phyloP scores from a whole-genome alignment of 768 basidiomycete species.

The Artomyces pyxidatus region DNA sequence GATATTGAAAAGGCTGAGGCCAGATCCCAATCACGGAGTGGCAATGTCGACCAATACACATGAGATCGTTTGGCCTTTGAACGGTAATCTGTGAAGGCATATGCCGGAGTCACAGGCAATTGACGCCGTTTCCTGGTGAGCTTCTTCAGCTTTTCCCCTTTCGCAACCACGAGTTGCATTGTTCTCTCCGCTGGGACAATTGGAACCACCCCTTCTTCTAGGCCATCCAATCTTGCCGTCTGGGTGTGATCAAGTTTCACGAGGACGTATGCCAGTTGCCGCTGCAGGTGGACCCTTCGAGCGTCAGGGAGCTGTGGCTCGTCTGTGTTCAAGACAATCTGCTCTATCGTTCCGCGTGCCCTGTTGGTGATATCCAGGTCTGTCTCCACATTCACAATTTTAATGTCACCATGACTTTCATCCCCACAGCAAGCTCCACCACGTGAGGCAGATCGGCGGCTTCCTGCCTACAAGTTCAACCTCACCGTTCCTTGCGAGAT shows the following conservation, averaged over 20 bases:
- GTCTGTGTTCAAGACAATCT: background rate
- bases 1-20: slow-evolving; percentile 29
- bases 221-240: background rate
- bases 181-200: background rate
- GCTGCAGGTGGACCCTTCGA: background rate
- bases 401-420: background rate
- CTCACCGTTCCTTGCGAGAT: background rate
- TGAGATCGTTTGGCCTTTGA: slow-evolving; percentile 3
- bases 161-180: background rate
- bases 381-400: background rate
- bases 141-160: background rate
- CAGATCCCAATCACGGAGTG: slow-evolving; percentile 22
- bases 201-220: background rate
- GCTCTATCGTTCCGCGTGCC: background rate
- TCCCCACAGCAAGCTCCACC: background rate
- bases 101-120: background rate
- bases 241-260: background rate
- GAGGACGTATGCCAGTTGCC: background rate
- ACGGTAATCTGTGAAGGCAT: background rate
- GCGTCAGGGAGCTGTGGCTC: background rate
- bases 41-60: slow-evolving; percentile 33
- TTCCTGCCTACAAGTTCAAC: background rate
- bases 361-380: background rate
- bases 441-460: background rate
- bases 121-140: too few relatives aligned